phyloP scores from a whole-genome alignment of 768 basidiomycete species.

The Tubosaeta brunneosetosa region DNA sequence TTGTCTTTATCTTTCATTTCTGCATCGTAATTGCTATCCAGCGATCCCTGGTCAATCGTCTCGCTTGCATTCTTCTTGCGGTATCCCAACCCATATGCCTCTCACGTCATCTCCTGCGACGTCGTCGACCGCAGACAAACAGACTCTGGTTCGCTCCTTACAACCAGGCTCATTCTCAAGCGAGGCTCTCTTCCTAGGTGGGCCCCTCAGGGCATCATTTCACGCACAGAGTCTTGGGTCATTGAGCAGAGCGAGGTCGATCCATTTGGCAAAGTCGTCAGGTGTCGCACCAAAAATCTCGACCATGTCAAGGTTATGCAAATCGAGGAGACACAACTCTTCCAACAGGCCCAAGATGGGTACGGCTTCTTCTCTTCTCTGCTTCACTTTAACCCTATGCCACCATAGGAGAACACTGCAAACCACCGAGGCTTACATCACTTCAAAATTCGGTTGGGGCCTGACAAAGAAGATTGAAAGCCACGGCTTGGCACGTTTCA shows the following conservation, averaged over 20 bases:
- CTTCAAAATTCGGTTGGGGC: conserved; percentile 90
- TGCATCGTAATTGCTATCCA: conserved; percentile 24
- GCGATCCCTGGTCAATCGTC: conserved; percentile 92
- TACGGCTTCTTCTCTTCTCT: conserved; percentile 33
- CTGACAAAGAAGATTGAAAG: conserved; percentile 83
- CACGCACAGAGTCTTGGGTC: conserved; percentile 88
- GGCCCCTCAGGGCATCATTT: conserved; percentile 80
- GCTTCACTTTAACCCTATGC: conserved; percentile 1
- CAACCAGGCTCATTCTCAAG: conserved; percentile 90
- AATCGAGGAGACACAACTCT: conserved; percentile 75
- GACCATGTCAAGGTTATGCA: conserved; percentile 95
- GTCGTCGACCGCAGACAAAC: conserved; percentile 82
- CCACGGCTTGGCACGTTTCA: conserved; percentile 80
- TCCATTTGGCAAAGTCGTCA: conserved; percentile 69
- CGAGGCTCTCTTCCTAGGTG: conserved; percentile 87
- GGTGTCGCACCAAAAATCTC: conserved; percentile 81
- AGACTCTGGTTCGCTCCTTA: conserved; percentile 68
- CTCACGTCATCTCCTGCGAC: conserved; percentile 93
- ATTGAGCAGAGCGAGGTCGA: conserved; percentile 94
- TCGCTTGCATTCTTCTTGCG: conserved; percentile 91
- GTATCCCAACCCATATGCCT: conserved; percentile 92
- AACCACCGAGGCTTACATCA: conserved; percentile 78
- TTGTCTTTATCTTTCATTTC: neutral
- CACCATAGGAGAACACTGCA: conserved; percentile 68
- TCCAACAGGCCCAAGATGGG: conserved; percentile 69